Base-by-base conservation (phyloP, 2,329 filamentous ascomycete species). In the Dendrostoma leiphaemia region DNA sequence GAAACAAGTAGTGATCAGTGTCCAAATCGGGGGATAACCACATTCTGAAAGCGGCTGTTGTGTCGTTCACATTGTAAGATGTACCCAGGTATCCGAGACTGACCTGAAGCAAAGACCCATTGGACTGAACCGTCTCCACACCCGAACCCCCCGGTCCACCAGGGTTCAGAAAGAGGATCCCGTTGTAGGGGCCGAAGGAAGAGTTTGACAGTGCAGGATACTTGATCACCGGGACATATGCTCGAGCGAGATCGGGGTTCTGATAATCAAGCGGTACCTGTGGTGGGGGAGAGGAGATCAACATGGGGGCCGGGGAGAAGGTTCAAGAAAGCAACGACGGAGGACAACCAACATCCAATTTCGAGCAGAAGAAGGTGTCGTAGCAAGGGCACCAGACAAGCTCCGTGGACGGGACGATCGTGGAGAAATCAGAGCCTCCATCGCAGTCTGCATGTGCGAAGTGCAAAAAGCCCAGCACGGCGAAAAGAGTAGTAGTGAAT, bases 361-460 rank as follows among this genome's bases (percentile, higher is more conserved):
- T 60, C 6, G 64, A 60, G 48, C 63, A 66, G 34, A 63, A 52
- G 35, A 63, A 64, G 0, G 35, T 48, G 10, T 57, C 50, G 44
- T 61, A 59, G 34, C 64, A 65, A 6, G 47, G 38, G 40, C 61
- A 58, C 64, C 63, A 66, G 35, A 57, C 40, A 56, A 60, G 50
- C 46, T 13, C 51, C 29, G 15, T 66, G 47, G 32, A 57, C 43
- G n/a, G 19, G 21, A 6, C 24, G 9, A 51, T 43, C 13, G 48
- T 51, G 26, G 17, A 13, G 15, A 51, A 29, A 37, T 26, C 17
- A 19, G 26, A 51, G 2, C 26, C 6, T 12, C 10, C 13, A 31
- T 7, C 17, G 34, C 7, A 12, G 12, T 13, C 8, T 51, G 48
- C 48, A n/a, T 34, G 48, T 19, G 37, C 19, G 13, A 19, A 17